A percentile compares a stretch with the other conserved stretches of the same genome.
phyloP scores from a whole-genome alignment of 2,329 filamentous ascomycete species.

The Botryosphaeria dothidea region DNA sequence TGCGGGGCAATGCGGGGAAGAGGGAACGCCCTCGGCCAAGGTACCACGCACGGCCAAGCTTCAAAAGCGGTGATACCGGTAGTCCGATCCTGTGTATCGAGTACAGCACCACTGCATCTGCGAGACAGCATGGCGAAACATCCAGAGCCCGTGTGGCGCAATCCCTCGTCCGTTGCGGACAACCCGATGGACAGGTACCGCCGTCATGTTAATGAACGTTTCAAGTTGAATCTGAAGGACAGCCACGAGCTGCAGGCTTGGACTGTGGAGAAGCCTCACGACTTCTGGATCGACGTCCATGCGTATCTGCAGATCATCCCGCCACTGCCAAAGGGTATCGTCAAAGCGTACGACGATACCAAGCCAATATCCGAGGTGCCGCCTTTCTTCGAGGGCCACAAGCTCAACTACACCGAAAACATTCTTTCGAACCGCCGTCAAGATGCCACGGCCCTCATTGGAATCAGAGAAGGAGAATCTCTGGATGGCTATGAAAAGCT shows the following conservation, averaged over 20 bases:
- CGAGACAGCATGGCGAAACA: not conserved
- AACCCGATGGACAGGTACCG: conserved; percentile 34
- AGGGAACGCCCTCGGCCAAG: not conserved
- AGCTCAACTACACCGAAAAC: conserved; percentile 45
- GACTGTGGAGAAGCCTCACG: conserved; percentile 41
- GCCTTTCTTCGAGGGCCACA: conserved; percentile 39
- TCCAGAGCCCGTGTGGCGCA: conserved; percentile 26
- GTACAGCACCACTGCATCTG: not conserved
- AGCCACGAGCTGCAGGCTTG: conserved; percentile 43
- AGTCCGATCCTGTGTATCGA: too few species aligned
- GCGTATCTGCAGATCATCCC: conserved; percentile 39
- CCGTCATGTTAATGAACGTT: conserved; percentile 31
- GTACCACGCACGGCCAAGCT: not conserved
- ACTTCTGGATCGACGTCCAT: conserved; percentile 48
- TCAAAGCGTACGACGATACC: conserved; percentile 39
- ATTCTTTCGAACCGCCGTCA: conserved; percentile 40
- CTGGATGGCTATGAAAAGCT: conserved; percentile 37
- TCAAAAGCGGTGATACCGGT: not conserved
- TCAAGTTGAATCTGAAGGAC: conserved; percentile 24
- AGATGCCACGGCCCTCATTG: conserved; percentile 39
- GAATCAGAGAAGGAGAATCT: conserved; percentile 39
- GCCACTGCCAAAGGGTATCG: conserved; percentile 31
- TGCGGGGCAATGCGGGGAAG: conserved; percentile 4
- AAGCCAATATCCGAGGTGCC: conserved; percentile 29
- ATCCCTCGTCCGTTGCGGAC: conserved; percentile 20